Evolutionary conservation across 371 early-diverging fungal species (phyloP).

Genomic region (Conidiobolus coronatus): DNA sequence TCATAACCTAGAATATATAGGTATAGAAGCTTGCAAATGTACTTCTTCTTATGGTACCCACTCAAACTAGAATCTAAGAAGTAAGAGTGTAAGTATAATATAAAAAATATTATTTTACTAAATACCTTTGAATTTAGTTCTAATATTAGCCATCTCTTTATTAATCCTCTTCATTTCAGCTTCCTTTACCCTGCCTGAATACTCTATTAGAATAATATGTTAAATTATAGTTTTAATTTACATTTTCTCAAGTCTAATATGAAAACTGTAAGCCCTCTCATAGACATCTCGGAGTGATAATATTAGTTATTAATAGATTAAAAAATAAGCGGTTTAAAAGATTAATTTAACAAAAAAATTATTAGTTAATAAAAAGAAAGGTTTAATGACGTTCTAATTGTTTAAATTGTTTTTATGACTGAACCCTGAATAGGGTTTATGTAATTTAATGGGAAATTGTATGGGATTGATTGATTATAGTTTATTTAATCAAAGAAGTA

Average conservation of each 20-base stretch:
- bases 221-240: slow-evolving; percentile 7
- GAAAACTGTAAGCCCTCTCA: slow-evolving; percentile 71
- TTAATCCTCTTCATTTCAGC: slow-evolving; percentile 92
- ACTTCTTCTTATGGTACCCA: slow-evolving; percentile 96
- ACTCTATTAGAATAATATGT: neutral
- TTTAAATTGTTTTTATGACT: no score
- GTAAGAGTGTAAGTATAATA: no score
- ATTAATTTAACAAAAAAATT: no score
- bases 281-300: no score
- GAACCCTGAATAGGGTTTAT: no score
- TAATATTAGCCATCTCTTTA: slow-evolving; percentile 95
- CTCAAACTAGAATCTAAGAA: slow-evolving; percentile 55
- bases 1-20: slow-evolving; percentile 97
- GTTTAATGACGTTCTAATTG: no score
- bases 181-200: slow-evolving; percentile 77
- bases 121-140: slow-evolving; percentile 91
- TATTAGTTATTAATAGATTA: neutral
- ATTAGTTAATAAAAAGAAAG: no score
- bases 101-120: no score
- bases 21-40: slow-evolving; percentile 91
- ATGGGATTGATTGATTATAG: no score
- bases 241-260: slow-evolving; percentile 55
- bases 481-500: no score
- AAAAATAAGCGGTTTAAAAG: no score
- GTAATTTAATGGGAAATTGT: no score